Base-by-base conservation (phyloP, 768 basidiomycete genomes). In the Leccinum olivaceopallidum region DNA sequence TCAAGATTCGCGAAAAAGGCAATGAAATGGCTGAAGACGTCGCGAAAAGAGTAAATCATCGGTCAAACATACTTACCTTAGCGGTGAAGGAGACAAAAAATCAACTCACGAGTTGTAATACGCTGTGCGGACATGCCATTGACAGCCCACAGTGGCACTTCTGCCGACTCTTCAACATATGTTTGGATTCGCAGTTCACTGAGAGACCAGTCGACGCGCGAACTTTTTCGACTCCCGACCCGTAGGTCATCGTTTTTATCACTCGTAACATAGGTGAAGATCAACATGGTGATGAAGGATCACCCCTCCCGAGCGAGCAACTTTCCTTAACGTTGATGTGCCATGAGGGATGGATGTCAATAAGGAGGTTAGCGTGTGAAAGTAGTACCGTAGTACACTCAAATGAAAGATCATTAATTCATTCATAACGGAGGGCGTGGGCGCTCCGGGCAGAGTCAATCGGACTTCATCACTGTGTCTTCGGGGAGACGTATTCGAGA, bases 21-120 rank as follows among this genome's bases (percentile, higher is more conserved):
- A 13, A 36, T n/a, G 16, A 39, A n/a, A 39, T 28, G 32, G 24
- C 32, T 20, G 55, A 28, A 28, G 34, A 8, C 3, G 39, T 10
- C 42, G n/a, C 13, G 4, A 37, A 37, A 26, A 12, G 34, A 20
- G 24, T 9, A 12, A 55, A 13, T 24, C 22, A 18, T 20, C 1
- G 39, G n/a, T 32, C 16, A 7, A 42, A 32, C 1, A 42, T 10
- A 1, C 32, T 34, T 14, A 10, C 12, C 9, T 59, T 24, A 34
- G 22, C 13, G 6, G 22, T 10, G 16, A 18, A 51, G 49, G 49
- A 28, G 50, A 28, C 50, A n/a, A 18, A 20, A 10, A 13, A n/a
- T 36, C 13, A 37, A 44, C 53, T 59, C 58, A 14, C 58, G 49
- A 58, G 55, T 22, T 28, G 22, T 24, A 49, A 6, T 49, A 14